A percentile compares a stretch with the other conserved stretches of the same genome.
These are phyloP conservation scores for Senna siamea DNA, from an alignment of 306 rosid species.

Conservation along the genomic window DNA sequence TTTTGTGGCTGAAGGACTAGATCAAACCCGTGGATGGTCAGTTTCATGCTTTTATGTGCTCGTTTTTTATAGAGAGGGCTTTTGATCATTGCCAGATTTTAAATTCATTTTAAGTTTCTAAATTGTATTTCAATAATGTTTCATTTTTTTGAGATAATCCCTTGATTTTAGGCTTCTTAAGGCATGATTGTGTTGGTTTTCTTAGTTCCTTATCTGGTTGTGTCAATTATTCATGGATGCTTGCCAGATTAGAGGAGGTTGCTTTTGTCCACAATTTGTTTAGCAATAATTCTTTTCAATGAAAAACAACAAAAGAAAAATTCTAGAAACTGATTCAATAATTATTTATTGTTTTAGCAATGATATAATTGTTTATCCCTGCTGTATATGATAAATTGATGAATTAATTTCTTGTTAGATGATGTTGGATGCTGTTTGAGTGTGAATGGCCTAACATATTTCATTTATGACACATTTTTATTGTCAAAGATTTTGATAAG, in stretches of 20 bases:
- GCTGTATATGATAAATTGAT: neutral
- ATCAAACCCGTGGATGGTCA: constrained; percentile 98
- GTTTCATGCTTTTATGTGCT: constrained; percentile 41
- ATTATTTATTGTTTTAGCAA: neutral
- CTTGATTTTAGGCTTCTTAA: neutral
- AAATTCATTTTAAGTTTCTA: constrained; percentile 19
- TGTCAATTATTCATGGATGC: neutral
- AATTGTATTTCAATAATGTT: constrained; percentile 7
- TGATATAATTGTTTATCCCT: neutral
- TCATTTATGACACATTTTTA: neutral
- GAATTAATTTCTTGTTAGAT: neutral
- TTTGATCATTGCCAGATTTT: constrained; percentile 21
- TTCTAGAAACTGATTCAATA: too few relatives aligned
- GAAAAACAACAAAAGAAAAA: too few relatives aligned
- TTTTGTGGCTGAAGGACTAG: constrained; percentile 97
- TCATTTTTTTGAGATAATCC: neutral
- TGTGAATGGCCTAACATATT: neutral
- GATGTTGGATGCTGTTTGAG: neutral
- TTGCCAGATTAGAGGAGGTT: constrained; percentile 19
- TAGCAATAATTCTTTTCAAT: too few relatives aligned
- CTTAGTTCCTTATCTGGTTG: neutral
- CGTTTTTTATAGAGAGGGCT: constrained; percentile 19
- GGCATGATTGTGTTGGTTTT: neutral
- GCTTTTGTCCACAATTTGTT: neutral
- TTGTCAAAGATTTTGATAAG: constrained; percentile 7